phyloP scores from a whole-genome alignment of 2,329 filamentous ascomycete genomes.

The Alternaria solani region DNA sequence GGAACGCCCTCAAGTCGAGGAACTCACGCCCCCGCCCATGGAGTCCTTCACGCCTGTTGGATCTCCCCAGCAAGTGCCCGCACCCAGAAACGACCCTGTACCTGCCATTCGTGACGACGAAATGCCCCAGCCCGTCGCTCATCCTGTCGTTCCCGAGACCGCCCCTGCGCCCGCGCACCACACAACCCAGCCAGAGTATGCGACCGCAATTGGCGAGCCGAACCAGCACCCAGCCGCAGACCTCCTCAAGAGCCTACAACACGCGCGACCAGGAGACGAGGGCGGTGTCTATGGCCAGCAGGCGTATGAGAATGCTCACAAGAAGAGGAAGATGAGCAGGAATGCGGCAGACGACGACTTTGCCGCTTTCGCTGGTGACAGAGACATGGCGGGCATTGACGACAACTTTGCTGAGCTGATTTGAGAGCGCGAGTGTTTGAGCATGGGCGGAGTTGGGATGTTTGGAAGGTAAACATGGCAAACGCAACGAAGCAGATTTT shows the following conservation, averaged over 20 bases:
- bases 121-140: constrained; percentile 33
- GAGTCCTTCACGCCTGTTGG: constrained; percentile 63
- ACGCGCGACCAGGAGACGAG: constrained; percentile 31
- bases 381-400: constrained; percentile 66
- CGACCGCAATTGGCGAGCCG: constrained; percentile 33
- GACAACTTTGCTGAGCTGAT: constrained; percentile 67
- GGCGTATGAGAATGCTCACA: constrained; percentile 35
- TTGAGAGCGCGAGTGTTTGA: constrained; percentile 5
- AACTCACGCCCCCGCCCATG: constrained; percentile 79
- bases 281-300: constrained; percentile 35
- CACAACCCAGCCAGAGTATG: constrained; percentile 28
- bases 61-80: constrained; percentile 50
- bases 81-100: constrained; percentile 20
- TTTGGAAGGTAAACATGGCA: background rate
- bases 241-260: constrained; percentile 43
- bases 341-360: constrained; percentile 49
- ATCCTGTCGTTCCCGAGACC: constrained; percentile 40
- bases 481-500: background rate
- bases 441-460: background rate
- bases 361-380: constrained; percentile 54
- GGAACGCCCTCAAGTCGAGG: constrained; percentile 82
- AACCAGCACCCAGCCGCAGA: constrained; percentile 36
- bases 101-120: constrained; percentile 41
- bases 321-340: constrained; percentile 51
- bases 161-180: constrained; percentile 31